Conservation (phyloP, 257 asterid species). For the Vinca minor region DNA sequence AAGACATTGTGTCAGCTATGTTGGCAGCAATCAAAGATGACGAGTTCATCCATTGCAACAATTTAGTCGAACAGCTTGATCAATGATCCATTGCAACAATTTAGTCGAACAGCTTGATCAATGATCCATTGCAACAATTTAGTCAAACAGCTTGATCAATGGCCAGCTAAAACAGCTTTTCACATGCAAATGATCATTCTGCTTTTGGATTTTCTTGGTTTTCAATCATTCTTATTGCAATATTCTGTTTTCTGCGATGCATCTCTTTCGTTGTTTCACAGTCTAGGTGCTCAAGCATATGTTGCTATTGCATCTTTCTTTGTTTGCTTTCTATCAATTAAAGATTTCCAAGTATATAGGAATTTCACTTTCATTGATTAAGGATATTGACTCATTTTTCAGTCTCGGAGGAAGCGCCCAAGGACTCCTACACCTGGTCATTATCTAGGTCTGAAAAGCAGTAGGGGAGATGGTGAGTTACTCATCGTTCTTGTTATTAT, state of each 20-base stretch:
- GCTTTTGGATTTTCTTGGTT: background rate
- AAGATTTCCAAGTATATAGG: background rate
- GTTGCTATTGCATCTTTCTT: background rate
- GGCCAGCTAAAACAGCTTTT: slow-evolving; percentile 87
- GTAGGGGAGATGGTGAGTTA: slow-evolving; percentile 68
- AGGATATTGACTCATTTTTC: slow-evolving; percentile 22
- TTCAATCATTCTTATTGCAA: too few relatives aligned
- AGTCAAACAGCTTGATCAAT: slow-evolving; percentile 48
- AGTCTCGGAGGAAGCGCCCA: slow-evolving; percentile 39
- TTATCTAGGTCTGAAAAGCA: slow-evolving; percentile 88
- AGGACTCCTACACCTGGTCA: slow-evolving; percentile 95
- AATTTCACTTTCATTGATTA: slow-evolving; percentile 16
- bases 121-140: slow-evolving; percentile 72
- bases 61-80: slow-evolving; percentile 44
- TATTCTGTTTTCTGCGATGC: background rate
- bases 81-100: too few relatives aligned
- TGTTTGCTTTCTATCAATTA: background rate
- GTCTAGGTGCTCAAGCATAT: background rate
- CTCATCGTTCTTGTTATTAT: background rate
- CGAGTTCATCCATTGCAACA: slow-evolving; percentile 94
- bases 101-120: slow-evolving; percentile 47
- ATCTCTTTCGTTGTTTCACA: background rate
- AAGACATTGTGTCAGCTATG: slow-evolving; percentile 86
- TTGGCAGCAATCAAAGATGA: slow-evolving; percentile 98
- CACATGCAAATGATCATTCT: slow-evolving; percentile 73